Evolutionary conservation across 164 flowering plant species (phyloP), one percentile per base, ranked within the genome.

Genomic region (Liriodendron chinense): DNA sequence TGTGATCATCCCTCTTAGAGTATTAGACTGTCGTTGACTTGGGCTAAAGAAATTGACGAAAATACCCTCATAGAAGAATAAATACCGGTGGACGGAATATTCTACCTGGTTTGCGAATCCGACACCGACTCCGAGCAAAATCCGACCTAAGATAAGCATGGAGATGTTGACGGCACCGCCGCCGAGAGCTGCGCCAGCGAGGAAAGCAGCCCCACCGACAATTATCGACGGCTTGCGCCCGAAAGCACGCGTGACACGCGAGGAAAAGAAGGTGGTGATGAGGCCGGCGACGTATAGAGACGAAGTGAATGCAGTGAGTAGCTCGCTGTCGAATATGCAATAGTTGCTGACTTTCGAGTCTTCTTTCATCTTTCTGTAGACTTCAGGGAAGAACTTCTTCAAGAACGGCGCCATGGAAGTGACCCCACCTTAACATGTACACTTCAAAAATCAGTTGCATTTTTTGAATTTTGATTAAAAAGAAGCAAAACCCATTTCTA

Each of bases 81-180:
- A 34, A 34, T 34, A 34, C 7, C 43, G 43, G 43, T 34, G 43
- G 43, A 34, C 43, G 43, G 43, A 34, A 34, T 34, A 34, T 34
- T 34, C 43, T 78, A 92, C 97, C 91, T 93, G 97, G 63, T 88
- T 91, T 1, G 92, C 85, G 69, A 91, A 93, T 47, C 96, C 97
- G 64, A 93, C 85, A 0, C 97, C 97, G 34, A 87, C 74, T 2
- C 96, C 97, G 14, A 93, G 95, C 77, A 91, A 72, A 23, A 88
- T 3, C 1, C 95, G 90, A 7, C 91, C 93, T 1, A 89, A 50
- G 21, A 91, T 80, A 1, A 91, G 84, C 92, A 91, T 89, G 71
- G 70, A 81, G 3, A 91, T 57, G 47, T 86, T 85, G 18, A 71
- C 9, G 14, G 94, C 94, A 16, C 87, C 86, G 7, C 84, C 95